These are phyloP conservation scores for Penicillium bialowiezense DNA, from an alignment of 495 filamentous ascomycete species.

Conservation along the genomic window DNA sequence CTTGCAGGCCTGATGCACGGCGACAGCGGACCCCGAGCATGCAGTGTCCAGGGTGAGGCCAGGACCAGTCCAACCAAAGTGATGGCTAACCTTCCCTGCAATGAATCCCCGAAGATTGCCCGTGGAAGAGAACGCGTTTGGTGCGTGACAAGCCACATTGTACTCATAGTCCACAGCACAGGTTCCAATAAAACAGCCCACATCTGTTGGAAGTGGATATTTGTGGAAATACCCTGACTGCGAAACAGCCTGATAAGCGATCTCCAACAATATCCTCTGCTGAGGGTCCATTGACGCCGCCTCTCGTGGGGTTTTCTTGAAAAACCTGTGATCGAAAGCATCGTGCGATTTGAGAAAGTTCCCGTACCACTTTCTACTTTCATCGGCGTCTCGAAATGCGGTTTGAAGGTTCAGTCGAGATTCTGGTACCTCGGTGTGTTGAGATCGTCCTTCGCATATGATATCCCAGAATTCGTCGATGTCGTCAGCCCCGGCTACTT, in stretches of 20 bases:
- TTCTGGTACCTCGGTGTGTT: constrained; percentile 31
- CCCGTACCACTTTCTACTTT: constrained; percentile 35
- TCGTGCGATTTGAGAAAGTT: constrained; percentile 47
- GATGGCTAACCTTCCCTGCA: constrained; percentile 27
- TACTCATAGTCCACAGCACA: constrained; percentile 28
- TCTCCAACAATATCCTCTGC: constrained; percentile 47
- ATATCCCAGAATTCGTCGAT: constrained; percentile 44
- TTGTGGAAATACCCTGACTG: constrained; percentile 34
- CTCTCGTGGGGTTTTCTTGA: constrained; percentile 45
- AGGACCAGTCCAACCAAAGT: constrained; percentile 45
- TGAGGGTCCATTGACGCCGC: constrained; percentile 49
- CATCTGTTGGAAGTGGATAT: neutral
- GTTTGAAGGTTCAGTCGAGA: constrained; percentile 37
- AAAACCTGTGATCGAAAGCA: constrained; percentile 52
- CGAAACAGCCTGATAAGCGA: constrained; percentile 46
- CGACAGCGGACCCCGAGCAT: constrained; percentile 39
- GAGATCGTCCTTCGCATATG: constrained; percentile 32
- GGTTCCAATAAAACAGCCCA: constrained; percentile 36
- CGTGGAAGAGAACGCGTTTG: constrained; percentile 31
- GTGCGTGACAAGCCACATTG: constrained; percentile 25
- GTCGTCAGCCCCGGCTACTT: constrained; percentile 45
- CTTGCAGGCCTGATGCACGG: constrained; percentile 31
- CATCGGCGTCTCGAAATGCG: constrained; percentile 25
- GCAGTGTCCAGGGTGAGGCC: constrained; percentile 38
- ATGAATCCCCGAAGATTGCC: constrained; percentile 28